Conservation (phyloP, 225 moss, liverwort and hornwort species). For the Straminergon stramineum region DNA sequence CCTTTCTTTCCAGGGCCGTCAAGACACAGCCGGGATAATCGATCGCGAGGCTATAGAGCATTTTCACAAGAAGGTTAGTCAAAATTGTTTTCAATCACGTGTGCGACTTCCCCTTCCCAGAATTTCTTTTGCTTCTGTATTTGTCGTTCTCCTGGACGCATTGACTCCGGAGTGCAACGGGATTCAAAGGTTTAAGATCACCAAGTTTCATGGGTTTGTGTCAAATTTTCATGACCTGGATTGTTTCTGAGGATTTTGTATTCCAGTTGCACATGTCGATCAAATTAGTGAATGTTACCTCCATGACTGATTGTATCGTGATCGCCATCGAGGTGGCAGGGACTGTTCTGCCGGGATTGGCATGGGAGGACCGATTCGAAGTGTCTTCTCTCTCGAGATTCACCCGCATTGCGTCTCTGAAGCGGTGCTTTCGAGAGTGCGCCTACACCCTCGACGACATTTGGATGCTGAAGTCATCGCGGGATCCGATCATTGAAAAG, state of each 20-base stretch:
- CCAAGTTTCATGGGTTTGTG: neutral
- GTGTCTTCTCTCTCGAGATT: conserved; percentile 43
- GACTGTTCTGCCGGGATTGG: conserved; percentile 19
- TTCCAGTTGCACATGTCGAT: neutral
- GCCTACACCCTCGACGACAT: conserved; percentile 32
- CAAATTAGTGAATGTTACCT: neutral
- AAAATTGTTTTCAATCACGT: neutral
- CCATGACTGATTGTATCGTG: neutral
- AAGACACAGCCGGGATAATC: conserved; percentile 5
- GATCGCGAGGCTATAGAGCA: neutral
- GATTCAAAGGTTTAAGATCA: neutral
- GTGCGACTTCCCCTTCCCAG: neutral
- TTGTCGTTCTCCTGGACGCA: neutral
- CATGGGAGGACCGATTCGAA: conserved; percentile 58
- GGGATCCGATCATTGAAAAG: neutral
- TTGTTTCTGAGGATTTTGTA: neutral
- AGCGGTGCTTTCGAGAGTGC: conserved; percentile 48
- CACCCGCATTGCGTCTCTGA: conserved; percentile 31
- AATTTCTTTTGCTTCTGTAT: neutral
- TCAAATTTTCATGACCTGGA: neutral
- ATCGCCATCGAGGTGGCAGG: neutral
- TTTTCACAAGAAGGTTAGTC: neutral
- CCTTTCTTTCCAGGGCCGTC: conserved; percentile 36
- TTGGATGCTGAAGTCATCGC: conserved; percentile 36
- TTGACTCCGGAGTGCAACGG: neutral